phyloP scores from a whole-genome alignment of 2,329 filamentous ascomycete species.

The Venturia asperata region DNA sequence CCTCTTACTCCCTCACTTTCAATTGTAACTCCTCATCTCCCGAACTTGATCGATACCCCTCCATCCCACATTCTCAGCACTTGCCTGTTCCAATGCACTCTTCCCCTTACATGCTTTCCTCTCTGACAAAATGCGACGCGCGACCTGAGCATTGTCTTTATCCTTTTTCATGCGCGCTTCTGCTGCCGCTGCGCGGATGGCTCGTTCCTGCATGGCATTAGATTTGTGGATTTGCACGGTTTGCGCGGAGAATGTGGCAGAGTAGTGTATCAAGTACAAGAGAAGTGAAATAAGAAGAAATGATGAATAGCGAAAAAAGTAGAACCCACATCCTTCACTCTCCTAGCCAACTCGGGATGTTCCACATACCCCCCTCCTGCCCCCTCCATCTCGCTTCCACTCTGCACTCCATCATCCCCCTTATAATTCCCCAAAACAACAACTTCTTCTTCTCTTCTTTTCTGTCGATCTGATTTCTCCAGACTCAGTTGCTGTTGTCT shows the following conservation, averaged over 20 bases:
- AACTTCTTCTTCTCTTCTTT: not conserved
- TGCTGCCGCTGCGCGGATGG: constrained; percentile 5
- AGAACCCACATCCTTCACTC: not conserved
- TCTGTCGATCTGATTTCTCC: not conserved
- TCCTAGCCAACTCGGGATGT: constrained; percentile 3
- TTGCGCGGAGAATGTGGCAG: no score
- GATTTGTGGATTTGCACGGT: no score
- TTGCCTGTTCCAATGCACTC: constrained; percentile 11
- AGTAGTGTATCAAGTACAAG: no score
- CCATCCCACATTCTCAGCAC: constrained; percentile 15
- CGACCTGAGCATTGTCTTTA: not conserved
- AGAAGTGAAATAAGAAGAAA: no score
- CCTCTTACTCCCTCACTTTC: not conserved
- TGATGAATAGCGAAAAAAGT: not conserved
- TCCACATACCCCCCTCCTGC: not conserved
- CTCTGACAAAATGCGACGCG: not conserved
- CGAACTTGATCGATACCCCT: not conserved
- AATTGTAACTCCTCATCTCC: constrained; percentile 15
- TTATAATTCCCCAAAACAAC: not conserved
- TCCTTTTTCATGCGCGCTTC: constrained; percentile 15
- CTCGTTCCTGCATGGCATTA: not conserved
- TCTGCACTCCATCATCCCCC: not conserved
- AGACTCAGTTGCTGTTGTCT: not conserved
- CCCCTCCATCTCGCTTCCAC: no score
- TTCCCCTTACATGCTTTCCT: constrained; percentile 1